Evolutionary conservation across 202 grass and related monocot species (phyloP).

Genomic region (Carex arenaria): DNA sequence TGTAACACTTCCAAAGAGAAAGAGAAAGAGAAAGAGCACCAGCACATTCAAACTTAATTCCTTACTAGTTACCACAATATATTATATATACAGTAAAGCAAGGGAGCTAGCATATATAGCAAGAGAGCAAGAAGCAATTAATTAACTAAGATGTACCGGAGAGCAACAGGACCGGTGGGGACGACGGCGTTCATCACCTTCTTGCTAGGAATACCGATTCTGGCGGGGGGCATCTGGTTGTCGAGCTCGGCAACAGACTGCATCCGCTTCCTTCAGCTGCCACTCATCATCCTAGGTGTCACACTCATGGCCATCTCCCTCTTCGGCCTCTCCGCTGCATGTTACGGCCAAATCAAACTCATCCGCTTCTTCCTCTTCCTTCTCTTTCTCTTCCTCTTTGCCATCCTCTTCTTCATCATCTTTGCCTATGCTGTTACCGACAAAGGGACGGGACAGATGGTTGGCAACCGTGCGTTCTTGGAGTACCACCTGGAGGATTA

Average conservation of each 20-base stretch:
- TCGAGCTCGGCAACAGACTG: slow-evolving; percentile 25
- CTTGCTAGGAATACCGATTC: slow-evolving; percentile 29
- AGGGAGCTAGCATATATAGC: too few relatives aligned
- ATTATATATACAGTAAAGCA: too few relatives aligned
- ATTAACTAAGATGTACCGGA: neutral
- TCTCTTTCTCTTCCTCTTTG: slow-evolving; percentile 24
- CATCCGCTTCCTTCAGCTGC: slow-evolving; percentile 34
- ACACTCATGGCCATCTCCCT: slow-evolving; percentile 32
- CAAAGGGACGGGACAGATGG: slow-evolving; percentile 19
- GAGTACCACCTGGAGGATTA: slow-evolving; percentile 34
- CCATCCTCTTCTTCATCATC: slow-evolving; percentile 29
- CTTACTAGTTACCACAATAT: too few relatives aligned
- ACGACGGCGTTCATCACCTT: slow-evolving; percentile 19
- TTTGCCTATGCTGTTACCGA: slow-evolving; percentile 34
- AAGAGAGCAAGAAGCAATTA: too few relatives aligned
- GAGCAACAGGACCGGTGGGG: slow-evolving; percentile 1
- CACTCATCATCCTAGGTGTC: slow-evolving; percentile 17
- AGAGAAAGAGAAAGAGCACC: neutral
- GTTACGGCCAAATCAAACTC: slow-evolving; percentile 25
- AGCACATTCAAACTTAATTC: neutral
- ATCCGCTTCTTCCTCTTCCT: slow-evolving; percentile 31
- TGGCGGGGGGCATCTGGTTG: slow-evolving; percentile 32
- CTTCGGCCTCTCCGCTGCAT: slow-evolving; percentile 28
- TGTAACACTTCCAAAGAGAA: neutral
- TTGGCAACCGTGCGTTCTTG: slow-evolving; percentile 16